These are phyloP conservation scores for Dunaliella sp. DNA, from an alignment of 139 green algal genomes.

Conservation along the genomic window DNA sequence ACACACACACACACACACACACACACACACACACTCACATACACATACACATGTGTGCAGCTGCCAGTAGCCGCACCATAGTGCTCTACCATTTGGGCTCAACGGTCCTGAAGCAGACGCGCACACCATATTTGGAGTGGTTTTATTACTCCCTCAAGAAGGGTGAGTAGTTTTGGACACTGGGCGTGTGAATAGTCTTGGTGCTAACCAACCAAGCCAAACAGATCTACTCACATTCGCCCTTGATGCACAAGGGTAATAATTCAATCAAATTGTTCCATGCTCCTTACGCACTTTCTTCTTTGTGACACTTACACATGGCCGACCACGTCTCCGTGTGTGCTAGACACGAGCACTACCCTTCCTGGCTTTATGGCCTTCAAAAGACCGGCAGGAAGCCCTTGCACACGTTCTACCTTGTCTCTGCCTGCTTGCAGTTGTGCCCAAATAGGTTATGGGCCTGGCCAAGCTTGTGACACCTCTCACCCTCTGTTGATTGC, in stretches of 20 bases:
- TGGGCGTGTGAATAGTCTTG: neutral
- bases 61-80: neutral
- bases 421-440: too few relatives aligned
- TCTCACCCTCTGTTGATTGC: neutral
- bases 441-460: neutral
- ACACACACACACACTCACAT: neutral
- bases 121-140: neutral
- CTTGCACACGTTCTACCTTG: too few relatives aligned
- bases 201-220: neutral
- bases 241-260: neutral
- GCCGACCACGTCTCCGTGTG: neutral
- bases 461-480: neutral
- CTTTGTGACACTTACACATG: too few relatives aligned
- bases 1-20: too few relatives aligned
- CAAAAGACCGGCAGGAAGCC: neutral
- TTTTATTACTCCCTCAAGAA: neutral
- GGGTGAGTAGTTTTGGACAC: neutral
- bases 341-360: too few relatives aligned
- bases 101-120: neutral
- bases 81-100: neutral
- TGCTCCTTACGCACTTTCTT: too few relatives aligned
- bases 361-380: neutral
- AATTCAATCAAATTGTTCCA: too few relatives aligned
- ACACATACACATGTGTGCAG: neutral
- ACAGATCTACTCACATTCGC: neutral